Base-by-base conservation (phyloP, 768 basidiomycete species). In the Suillus occidentalis region DNA sequence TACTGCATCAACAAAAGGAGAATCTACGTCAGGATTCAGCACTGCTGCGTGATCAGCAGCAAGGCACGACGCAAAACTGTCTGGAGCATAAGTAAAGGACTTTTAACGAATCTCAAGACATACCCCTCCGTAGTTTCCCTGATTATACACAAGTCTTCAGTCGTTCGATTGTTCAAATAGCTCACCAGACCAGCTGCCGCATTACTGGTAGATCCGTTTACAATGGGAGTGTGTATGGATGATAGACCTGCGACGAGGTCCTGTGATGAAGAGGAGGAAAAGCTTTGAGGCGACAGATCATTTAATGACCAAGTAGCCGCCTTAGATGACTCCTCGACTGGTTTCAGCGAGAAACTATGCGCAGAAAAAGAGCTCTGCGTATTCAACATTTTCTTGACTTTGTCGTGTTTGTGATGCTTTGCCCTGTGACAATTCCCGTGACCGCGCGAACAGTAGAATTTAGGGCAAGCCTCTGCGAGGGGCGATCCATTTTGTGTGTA, bases 21-120 rank as follows among this genome's bases (percentile, higher is more conserved):
- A 81, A 59, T 92, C 89, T 43, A 84, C 81, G 68, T 93, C 89
- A 45, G 91, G 90, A 60, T 85, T 82, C 59, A 86, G 69, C 18
- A 84, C 85, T 18, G 82, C 77, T 47, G 80, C 77, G 62, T 92
- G 91, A 74, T 94, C 92, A 42, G 82, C 77, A 1, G 82, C 82
- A 59, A 92, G 78, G 68, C 82, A 82, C 28, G 83, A 72, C 64
- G 82, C 78, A 67, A 91, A 79, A 68, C 89, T 90, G 71, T n/a
- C 64, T 57, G n/a, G 55, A 45, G 63, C 60, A 67, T 70, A 52
- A 76, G 69, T 62, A 61, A 61, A 50, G 57, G 42, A 40, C 58
- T 13, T 55, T n/a, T 1, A 39, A 40, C 40, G 3, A 42, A 59
- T 53, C 3, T 56, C 40, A 63, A n/a, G 56, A 76, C 80, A 47